Evolutionary conservation across 345 rosid species (phyloP).

Genomic region (Toxicodendron radicans): DNA sequence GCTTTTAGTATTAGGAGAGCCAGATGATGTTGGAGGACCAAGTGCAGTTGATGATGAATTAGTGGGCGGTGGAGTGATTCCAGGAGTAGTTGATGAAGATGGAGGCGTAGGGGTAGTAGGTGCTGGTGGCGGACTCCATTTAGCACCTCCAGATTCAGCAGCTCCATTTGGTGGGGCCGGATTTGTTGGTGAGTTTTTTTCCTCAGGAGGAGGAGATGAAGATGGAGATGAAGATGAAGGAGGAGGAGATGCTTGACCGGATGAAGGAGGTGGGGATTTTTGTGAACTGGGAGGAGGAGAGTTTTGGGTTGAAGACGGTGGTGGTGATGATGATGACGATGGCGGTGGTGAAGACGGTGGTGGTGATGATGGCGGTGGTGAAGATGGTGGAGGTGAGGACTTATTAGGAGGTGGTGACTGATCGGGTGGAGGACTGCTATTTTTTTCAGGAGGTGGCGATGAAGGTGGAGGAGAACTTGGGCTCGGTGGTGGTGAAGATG

Average conservation of each 20-base stretch:
- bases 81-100: conserved; percentile 28
- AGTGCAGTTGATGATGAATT: conserved; percentile 7
- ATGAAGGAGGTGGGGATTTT: conserved; percentile 20
- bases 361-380: conserved; percentile 1
- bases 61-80: conserved; percentile 24
- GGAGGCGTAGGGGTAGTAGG: conserved; percentile 24
- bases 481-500: conserved; percentile 21
- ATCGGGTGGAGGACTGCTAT: conserved; percentile 3
- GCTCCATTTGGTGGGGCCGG: conserved; percentile 14
- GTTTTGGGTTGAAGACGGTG: not conserved
- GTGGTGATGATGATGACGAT: conserved; percentile 12
- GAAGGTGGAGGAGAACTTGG: conserved; percentile 11
- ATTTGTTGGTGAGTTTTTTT: not conserved
- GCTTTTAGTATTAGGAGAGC: conserved; percentile 18
- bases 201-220: conserved; percentile 9
- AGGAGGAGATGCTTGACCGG: conserved; percentile 23
- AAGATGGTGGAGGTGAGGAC: conserved; percentile 17
- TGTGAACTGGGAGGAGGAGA: conserved; percentile 26
- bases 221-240: conserved; percentile 6
- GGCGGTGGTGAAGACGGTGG: conserved; percentile 15
- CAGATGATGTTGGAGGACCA: conserved; percentile 7
- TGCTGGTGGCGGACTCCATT: conserved; percentile 37
- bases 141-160: conserved; percentile 10
- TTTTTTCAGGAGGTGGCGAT: conserved; percentile 7
- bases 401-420: conserved; percentile 22